A percentile compares a stretch with the other conserved stretches of the same genome.
These are phyloP conservation scores for Escallonia herrerae DNA, from an alignment of 129 eudicot genomes.

Conservation along the genomic window DNA sequence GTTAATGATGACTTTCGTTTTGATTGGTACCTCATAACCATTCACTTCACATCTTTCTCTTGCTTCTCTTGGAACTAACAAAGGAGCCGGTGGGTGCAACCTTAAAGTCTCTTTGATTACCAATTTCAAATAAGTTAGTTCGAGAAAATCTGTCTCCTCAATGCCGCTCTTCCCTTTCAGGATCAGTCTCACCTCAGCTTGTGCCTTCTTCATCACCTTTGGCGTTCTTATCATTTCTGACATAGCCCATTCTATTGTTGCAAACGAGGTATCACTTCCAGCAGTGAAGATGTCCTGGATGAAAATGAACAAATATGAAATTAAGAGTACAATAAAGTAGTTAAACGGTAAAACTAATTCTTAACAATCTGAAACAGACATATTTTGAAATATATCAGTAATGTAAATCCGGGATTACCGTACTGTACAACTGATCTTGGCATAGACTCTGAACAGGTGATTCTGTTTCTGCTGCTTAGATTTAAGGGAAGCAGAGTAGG, in stretches of 20 bases:
- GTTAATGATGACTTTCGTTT: too few species aligned
- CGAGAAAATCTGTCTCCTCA: conserved; percentile 14
- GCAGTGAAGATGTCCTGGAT: conserved; percentile 15
- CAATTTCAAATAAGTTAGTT: conserved; percentile 16
- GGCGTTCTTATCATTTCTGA: conserved; percentile 12
- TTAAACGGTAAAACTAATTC: neutral
- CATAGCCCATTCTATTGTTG: conserved; percentile 9
- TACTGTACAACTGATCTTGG: too few species aligned
- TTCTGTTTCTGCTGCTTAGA: too few species aligned
- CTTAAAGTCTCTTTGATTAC: conserved; percentile 33
- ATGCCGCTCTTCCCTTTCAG: neutral
- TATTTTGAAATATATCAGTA: neutral
- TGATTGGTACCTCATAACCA: too few species aligned
- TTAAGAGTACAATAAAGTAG: neutral
- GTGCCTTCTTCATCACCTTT: conserved; percentile 14
- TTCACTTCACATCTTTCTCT: too few species aligned
- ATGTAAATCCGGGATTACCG: too few species aligned
- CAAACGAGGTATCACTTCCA: conserved; percentile 20
- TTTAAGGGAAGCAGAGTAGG: too few species aligned
- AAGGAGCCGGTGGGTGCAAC: conserved; percentile 24
- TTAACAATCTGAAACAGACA: neutral
- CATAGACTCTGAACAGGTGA: too few species aligned
- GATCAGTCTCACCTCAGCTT: conserved; percentile 16
- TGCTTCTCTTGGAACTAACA: conserved; percentile 22
- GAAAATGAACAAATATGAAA: neutral